phyloP scores from a whole-genome alignment of 1,284 basidiomycete species.

The Malassezia equina region DNA sequence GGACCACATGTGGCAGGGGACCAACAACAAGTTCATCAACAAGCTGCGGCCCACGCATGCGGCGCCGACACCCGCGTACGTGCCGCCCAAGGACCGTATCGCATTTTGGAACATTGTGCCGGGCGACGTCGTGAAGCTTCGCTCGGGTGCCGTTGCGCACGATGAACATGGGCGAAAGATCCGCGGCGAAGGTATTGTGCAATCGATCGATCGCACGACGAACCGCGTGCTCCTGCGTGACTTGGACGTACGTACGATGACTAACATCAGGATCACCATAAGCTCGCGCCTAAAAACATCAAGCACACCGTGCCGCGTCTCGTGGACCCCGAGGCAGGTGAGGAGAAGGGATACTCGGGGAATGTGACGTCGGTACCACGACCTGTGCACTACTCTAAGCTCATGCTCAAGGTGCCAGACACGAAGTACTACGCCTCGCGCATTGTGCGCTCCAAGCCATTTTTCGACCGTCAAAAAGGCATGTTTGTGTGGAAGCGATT shows the following conservation, averaged over 20 bases:
- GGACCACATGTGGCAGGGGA: constrained; percentile 40
- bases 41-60: constrained; percentile 42
- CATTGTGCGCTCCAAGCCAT: constrained; percentile 27
- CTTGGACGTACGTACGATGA: constrained; percentile 18
- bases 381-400: constrained; percentile 46
- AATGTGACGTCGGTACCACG: constrained; percentile 35
- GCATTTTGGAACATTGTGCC: constrained; percentile 50
- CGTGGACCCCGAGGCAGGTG: constrained; percentile 26
- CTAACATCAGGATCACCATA: constrained; percentile 23
- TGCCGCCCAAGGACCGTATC: constrained; percentile 49
- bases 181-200: constrained; percentile 40
- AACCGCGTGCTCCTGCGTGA: constrained; percentile 42
- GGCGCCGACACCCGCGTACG: constrained; percentile 39
- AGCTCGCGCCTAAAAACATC: constrained; percentile 33
- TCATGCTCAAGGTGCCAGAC: constrained; percentile 43
- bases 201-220: constrained; percentile 33
- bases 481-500: constrained; percentile 42
- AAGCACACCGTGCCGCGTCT: constrained; percentile 35
- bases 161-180: constrained; percentile 25
- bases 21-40: constrained; percentile 38
- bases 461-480: constrained; percentile 27
- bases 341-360: constrained; percentile 35
- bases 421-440: constrained; percentile 32
- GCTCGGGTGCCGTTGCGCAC: constrained; percentile 35
- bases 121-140: constrained; percentile 46